Base-by-base conservation (phyloP, 495 filamentous ascomycete genomes). In the Tuber indicum region DNA sequence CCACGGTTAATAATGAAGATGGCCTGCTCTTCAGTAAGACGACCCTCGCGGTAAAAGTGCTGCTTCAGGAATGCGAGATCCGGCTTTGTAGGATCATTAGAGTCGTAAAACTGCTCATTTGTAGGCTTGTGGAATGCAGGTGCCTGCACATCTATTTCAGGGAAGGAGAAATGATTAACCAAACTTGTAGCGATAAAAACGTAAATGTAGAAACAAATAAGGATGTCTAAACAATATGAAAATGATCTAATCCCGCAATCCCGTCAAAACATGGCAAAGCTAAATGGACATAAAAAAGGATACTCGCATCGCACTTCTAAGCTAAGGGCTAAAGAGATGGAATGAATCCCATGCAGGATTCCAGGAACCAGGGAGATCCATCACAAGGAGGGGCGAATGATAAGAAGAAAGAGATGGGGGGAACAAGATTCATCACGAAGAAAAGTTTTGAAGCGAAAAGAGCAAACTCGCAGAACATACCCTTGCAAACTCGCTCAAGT, bases 31-130 rank as follows among this genome's bases (percentile, higher is more conserved):
- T 99, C 94, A 73, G 95, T 97, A 78, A 99, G 88, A 80, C 96
- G 93, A 62, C 96, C 96, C 88, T 99, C 96, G 76, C 96, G 91
- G 86, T 97, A 98, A 85, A 99, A 94, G 84, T 99, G 96, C 84
- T 98, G 93, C 87, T 98, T 99, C 76, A 99, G 90, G 83, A 95
- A 99, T 83, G 91, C 89, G 71, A 99, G 90, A 83, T 98, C 91
- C 62, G 96, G 96, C 86, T 98, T 98, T 80, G 88, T 88, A 45
- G 90, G 91, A 83, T 97, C 92, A 45, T 94, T 89, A 58, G 92
- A 91, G 73, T 83, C 82, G 75, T 84, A 87, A 82, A 93, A 92
- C 84, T 91, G 91, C 71, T 97, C 91, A 84, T 98, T 91, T 66
- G 91, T 91, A 26, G 96, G 96, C 79, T 92, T 92, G 83, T 91